These are phyloP conservation scores for Auriscalpium microsporum DNA, from an alignment of 768 basidiomycete genomes.

Conservation along the genomic window DNA sequence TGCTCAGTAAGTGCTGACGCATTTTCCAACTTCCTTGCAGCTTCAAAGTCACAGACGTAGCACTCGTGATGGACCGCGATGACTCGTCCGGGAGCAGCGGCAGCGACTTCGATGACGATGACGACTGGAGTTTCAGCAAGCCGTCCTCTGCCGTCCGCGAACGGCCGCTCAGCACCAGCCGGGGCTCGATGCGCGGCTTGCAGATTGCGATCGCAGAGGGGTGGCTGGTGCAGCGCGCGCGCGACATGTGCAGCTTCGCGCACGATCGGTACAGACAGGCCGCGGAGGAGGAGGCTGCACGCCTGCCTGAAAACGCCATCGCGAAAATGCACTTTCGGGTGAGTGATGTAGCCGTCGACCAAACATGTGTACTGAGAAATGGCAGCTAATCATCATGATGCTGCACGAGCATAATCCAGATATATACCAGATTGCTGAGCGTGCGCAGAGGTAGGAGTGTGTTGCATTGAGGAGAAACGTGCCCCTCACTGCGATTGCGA, in stretches of 20 bases:
- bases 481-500: no score
- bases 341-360: conserved; percentile 10
- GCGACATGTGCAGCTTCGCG: conserved; percentile 70
- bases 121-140: conserved; percentile 45
- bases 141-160: conserved; percentile 41
- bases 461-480: no score
- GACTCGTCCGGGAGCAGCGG: conserved; percentile 47
- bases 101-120: conserved; percentile 35
- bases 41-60: conserved; percentile 67
- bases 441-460: conserved; percentile 45
- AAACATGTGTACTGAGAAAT: no score
- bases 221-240: conserved; percentile 62
- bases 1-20: background rate
- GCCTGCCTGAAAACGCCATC: conserved; percentile 37
- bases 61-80: conserved; percentile 68
- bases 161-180: conserved; percentile 26
- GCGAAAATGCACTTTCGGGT: conserved; percentile 69
- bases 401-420: conserved; percentile 53
- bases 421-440: conserved; percentile 62
- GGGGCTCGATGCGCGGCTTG: conserved; percentile 58
- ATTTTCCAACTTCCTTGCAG: conserved; percentile 24
- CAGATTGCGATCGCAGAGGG: conserved; percentile 63
- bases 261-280: conserved; percentile 73
- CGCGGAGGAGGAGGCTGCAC: conserved; percentile 49
- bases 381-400: conserved; percentile 64